Evolutionary conservation across 169 alveolate genomes (phyloP), one percentile per base, ranked within the genome.

Genomic region (Plasmodium gaboni): DNA sequence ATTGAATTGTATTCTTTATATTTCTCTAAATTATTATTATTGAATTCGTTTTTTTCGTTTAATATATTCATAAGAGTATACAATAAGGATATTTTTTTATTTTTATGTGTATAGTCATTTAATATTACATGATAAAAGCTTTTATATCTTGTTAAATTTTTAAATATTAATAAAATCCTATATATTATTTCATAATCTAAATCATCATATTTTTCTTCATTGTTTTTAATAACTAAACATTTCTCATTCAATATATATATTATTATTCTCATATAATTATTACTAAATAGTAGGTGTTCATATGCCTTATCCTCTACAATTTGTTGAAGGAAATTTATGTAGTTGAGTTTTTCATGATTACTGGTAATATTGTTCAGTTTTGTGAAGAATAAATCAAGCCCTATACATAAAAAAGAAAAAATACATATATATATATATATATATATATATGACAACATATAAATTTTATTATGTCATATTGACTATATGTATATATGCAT

Each of bases 31-130:
- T 71, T 86, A 12, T 44, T 50, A 38, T 38, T 5, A 38, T 38
- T 38, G 10, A 38, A 5, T 5, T 38, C 46, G 46, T 38, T 38
- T 38, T 86, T 86, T 51, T 71, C 87, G 51, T 63, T 86, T 46
- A 86, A 63, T 44, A 86, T 86, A 72, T 86, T 86, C 92, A 86
- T 86, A 86, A 86, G 70, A 59, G 72, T 63, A 28, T 86, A 86
- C 6, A 86, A 15, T n/a, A 86, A 65, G 7, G 92, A 86, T 3
- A 86, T 59, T 71, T 86, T 86, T 13, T 24, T 80, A 70, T 86
- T 86, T 86, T 86, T 86, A 60, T 86, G 92, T 59, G 92, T 86
- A 50, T 70, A 86, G 15, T 86, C 74, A 42, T 71, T 69, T 42
- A 86, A 24, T 2, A 86, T 86, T 44, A 71, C 46, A 28, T 74